A percentile compares a stretch with the other conserved stretches of the same genome.
Conservation (phyloP, 352 stramenopile species). For the Phytophthora pluvialis region DNA sequence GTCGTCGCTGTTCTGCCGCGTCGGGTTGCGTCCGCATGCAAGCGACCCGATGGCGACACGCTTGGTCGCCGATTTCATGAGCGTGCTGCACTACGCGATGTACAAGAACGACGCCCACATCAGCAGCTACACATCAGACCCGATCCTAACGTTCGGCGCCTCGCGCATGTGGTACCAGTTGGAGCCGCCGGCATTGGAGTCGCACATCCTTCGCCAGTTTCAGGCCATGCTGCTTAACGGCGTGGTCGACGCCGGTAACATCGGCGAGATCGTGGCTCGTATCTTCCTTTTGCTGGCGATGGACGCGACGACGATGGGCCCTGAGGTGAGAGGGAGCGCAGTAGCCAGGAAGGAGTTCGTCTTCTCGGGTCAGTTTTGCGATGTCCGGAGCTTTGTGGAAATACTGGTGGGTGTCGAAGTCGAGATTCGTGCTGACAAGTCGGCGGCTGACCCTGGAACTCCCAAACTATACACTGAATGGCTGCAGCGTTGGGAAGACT, state of each 20-base stretch:
- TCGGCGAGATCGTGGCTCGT: neutral
- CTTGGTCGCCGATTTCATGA: too few relatives aligned
- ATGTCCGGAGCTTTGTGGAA: neutral
- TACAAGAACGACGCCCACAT: neutral
- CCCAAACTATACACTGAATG: too few relatives aligned
- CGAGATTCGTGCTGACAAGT: too few relatives aligned
- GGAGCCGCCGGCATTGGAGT: neutral
- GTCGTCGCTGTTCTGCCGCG: constrained; percentile 18
- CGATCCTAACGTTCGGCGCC: neutral
- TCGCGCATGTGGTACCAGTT: neutral
- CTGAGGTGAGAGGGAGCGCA: neutral
- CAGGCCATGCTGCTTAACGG: constrained; percentile 1
- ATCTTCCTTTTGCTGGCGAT: constrained; percentile 6
- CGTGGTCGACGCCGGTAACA: neutral
- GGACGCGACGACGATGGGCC: constrained; percentile 2
- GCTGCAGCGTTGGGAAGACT: neutral
- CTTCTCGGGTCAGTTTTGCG: neutral
- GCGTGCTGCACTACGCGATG: too few relatives aligned
- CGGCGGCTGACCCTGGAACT: too few relatives aligned
- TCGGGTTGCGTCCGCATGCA: neutral
- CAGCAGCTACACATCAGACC: neutral
- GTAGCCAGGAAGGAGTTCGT: neutral
- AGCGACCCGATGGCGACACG: constrained; percentile 12
- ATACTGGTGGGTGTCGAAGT: neutral
- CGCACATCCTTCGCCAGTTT: constrained; percentile 1